A percentile compares a stretch with the other conserved stretches of the same genome.
Evolutionary conservation across 2,329 filamentous ascomycete genomes (phyloP).

Genomic region (Fusarium irregulare): DNA sequence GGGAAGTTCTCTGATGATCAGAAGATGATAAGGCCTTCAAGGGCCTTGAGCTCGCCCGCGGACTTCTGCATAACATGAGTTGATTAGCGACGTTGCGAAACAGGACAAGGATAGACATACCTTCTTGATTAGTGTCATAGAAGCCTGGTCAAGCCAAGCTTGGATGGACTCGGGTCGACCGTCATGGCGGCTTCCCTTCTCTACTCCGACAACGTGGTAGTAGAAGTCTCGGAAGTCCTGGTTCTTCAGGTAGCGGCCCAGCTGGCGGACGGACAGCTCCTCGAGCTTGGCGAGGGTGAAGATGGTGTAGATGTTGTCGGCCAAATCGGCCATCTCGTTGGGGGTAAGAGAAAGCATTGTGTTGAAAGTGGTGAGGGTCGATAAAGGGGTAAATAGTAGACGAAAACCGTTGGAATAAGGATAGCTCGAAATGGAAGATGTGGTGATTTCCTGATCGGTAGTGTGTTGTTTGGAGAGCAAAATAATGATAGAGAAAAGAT

Average conservation of each 20-base stretch:
- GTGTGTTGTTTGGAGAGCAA: not conserved
- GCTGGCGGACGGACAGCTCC: not conserved
- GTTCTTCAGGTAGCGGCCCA: not conserved
- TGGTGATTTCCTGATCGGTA: not conserved
- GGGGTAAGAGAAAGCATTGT: not conserved
- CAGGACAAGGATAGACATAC: not conserved
- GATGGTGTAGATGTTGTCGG: not conserved
- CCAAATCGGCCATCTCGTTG: not conserved
- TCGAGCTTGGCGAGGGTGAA: not conserved
- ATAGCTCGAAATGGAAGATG: not conserved
- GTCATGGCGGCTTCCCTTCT: not conserved
- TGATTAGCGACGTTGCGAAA: not conserved
- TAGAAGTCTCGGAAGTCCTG: not conserved
- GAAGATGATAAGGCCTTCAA: not conserved
- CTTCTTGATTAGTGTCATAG: not conserved
- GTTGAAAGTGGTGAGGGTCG: not conserved
- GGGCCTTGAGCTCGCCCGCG: not conserved
- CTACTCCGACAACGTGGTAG: not conserved
- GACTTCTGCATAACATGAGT: not conserved
- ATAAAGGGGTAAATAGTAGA: not conserved
- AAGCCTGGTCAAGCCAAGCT: not conserved
- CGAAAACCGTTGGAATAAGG: fast-evolving
- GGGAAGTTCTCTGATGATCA: not conserved
- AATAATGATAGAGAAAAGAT: not conserved
- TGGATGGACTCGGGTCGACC: not conserved